These are phyloP conservation scores for Penicillium daleae DNA, from an alignment of 495 filamentous ascomycete species.

Conservation along the genomic window DNA sequence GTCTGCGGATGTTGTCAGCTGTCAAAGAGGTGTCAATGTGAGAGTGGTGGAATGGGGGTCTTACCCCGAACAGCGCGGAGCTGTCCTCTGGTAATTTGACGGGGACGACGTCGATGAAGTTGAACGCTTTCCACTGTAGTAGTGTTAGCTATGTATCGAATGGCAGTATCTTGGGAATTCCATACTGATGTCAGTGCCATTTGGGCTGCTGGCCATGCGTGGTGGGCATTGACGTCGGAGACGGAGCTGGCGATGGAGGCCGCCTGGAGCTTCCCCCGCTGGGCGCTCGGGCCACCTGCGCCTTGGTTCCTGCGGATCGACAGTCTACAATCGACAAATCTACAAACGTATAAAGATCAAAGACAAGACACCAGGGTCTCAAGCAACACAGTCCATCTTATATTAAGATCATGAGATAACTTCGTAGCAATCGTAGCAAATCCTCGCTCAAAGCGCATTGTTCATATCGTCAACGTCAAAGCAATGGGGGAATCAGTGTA, in stretches of 20 bases:
- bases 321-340: not conserved
- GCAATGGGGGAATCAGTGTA: not conserved
- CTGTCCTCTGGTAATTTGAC: constrained; percentile 79
- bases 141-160: constrained; percentile 10
- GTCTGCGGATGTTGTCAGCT: constrained; percentile 47
- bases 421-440: not conserved
- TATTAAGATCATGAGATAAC: not conserved
- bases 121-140: constrained; percentile 93
- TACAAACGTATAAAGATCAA: too few species aligned
- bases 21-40: constrained; percentile 2
- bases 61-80: constrained; percentile 64
- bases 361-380: not conserved
- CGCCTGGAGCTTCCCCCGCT: constrained; percentile 32
- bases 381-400: not conserved
- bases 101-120: constrained; percentile 94
- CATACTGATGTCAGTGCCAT: constrained; percentile 56
- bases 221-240: constrained; percentile 14
- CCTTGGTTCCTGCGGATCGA: constrained; percentile 9
- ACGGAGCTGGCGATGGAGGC: constrained; percentile 22
- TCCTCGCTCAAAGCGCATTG: not conserved
- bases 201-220: constrained; percentile 44
- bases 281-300: constrained; percentile 30
- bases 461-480: not conserved
- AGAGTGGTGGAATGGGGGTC: constrained; percentile 33
- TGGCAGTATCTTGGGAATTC: too few species aligned